Evolutionary conservation across 2,329 filamentous ascomycete species (phyloP).

Genomic region (Penicillium brasilianum): DNA sequence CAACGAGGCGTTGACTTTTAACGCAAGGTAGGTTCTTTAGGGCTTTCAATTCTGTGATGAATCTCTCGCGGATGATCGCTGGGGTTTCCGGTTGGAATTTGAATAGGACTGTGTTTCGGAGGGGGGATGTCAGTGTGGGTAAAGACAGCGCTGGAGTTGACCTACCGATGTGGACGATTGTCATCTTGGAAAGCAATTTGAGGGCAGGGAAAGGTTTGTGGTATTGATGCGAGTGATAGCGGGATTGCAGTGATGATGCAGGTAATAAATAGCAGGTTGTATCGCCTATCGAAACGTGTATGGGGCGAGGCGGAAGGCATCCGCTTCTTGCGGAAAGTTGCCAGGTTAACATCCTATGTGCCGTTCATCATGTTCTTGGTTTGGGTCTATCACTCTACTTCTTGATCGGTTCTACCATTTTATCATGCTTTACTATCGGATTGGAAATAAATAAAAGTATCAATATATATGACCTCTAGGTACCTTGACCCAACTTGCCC

Average conservation of each 20-base stretch:
- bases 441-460: too few species aligned
- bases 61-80: constrained; percentile 50
- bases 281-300: background rate
- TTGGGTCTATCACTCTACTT: too few species aligned
- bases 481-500: too few species aligned
- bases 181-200: constrained; percentile 23
- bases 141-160: too few species aligned
- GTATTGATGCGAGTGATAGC: background rate
- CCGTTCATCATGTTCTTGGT: too few species aligned
- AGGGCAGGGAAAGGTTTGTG: background rate
- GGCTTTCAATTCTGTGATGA: constrained; percentile 55
- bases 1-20: constrained; percentile 54
- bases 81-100: constrained; percentile 54
- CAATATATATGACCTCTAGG: too few species aligned
- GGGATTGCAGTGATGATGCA: background rate
- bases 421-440: too few species aligned
- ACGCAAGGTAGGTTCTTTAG: constrained; percentile 58
- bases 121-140: too few species aligned
- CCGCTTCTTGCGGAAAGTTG: background rate
- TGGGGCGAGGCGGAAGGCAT: background rate
- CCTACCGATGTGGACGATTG: constrained; percentile 35
- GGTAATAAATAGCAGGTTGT: background rate
- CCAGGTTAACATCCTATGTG: too few species aligned
- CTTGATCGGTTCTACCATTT: too few species aligned
- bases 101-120: constrained; percentile 52